Conservation (phyloP, 306 rosid species). For the Oxytropis ochrocephala region DNA sequence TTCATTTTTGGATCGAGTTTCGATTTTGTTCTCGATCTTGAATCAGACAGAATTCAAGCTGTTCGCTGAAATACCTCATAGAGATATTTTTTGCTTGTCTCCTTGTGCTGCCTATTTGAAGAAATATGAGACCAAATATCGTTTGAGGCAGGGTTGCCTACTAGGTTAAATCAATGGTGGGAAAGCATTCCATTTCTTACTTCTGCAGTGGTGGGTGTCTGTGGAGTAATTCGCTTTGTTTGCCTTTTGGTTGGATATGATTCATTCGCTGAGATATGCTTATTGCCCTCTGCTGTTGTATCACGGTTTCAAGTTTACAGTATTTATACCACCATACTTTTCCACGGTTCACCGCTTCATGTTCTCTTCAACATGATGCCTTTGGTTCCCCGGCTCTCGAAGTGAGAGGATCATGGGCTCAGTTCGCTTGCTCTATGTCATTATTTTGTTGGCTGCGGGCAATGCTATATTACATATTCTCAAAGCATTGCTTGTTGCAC, state of each 20-base stretch:
- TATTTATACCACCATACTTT: slow-evolving; percentile 72
- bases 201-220: slow-evolving; percentile 66
- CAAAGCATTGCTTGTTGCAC: slow-evolving; percentile 55
- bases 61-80: too few species aligned
- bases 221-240: slow-evolving; percentile 65
- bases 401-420: slow-evolving; percentile 97
- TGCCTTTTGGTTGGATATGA: slow-evolving; percentile 92
- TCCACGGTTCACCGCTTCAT: slow-evolving; percentile 92
- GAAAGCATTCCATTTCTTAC: slow-evolving; percentile 83
- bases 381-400: slow-evolving; percentile 87
- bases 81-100: too few species aligned
- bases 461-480: slow-evolving; percentile 77
- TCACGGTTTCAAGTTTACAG: slow-evolving; percentile 85
- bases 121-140: too few species aligned
- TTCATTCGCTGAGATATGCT: slow-evolving; percentile 71
- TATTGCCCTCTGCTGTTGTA: slow-evolving; percentile 62
- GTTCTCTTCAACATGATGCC: slow-evolving; percentile 98
- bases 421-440: slow-evolving; percentile 76
- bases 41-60: too few species aligned
- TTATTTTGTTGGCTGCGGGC: slow-evolving; percentile 67
- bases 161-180: slow-evolving; percentile 89
- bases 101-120: too few species aligned
- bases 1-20: too few species aligned
- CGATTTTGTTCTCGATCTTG: too few species aligned
- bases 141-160: slow-evolving; percentile 85